Conservation (phyloP, 2,329 filamentous ascomycete species). For the Lachnellula hyalina region DNA sequence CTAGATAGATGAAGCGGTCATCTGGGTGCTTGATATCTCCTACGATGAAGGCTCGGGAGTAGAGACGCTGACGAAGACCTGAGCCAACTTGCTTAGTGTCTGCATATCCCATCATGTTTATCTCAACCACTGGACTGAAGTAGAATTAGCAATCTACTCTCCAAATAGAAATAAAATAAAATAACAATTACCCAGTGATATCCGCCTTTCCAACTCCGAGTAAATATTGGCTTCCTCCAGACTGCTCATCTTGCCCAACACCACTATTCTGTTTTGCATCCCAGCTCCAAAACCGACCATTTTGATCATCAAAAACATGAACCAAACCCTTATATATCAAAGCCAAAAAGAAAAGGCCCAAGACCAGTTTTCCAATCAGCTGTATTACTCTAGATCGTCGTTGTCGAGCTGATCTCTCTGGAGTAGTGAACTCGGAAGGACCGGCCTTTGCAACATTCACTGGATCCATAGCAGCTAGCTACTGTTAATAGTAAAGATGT, state of each 20-base stretch:
- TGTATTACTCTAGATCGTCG: neutral
- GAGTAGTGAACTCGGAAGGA: constrained; percentile 12
- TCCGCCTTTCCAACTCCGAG: constrained; percentile 67
- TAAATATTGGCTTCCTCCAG: constrained; percentile 42
- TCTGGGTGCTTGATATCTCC: constrained; percentile 59
- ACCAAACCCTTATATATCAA: constrained; percentile 7
- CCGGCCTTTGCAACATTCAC: constrained; percentile 17
- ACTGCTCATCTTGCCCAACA: constrained; percentile 5
- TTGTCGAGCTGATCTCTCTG: neutral
- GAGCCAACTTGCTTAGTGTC: constrained; percentile 76
- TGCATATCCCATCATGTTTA: constrained; percentile 90
- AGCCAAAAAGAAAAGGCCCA: constrained; percentile 2
- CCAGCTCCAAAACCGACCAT: constrained; percentile 6
- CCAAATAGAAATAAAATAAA: neutral
- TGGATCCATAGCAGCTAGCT: constrained; percentile 8
- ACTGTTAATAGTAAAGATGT: neutral
- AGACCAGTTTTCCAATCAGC: neutral
- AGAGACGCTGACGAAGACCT: constrained; percentile 80
- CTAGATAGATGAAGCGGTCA: constrained; percentile 79
- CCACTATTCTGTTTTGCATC: neutral
- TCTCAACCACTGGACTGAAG: constrained; percentile 72
- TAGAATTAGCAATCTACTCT: constrained; percentile 9
- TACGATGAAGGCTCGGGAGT: constrained; percentile 85
- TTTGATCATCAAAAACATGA: neutral
- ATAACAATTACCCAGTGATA: constrained; percentile 55